phyloP scores from a whole-genome alignment of 192 early-diverging fungal species.

The Physocladia obscura region DNA sequence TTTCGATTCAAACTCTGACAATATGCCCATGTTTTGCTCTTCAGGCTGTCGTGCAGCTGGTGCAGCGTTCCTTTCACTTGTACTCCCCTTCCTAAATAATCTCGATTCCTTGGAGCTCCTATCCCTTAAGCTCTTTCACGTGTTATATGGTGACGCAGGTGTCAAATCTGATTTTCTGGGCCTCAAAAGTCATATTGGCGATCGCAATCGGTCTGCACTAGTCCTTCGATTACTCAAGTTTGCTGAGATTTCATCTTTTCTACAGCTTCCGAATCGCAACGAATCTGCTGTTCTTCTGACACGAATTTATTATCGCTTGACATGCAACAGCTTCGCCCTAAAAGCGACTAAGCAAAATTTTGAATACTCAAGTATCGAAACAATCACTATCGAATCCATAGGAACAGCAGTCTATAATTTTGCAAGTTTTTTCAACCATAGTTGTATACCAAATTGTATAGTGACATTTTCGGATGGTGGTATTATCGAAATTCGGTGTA shows the following conservation, averaged over 20 bases:
- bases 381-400: not conserved
- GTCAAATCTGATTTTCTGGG: not conserved
- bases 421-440: not conserved
- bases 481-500: not conserved
- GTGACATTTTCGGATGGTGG: not conserved
- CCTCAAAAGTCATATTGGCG: not conserved
- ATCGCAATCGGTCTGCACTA: not conserved
- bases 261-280: no score
- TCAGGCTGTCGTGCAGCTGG: no score
- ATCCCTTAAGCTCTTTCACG: not conserved
- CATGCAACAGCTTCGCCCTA: slow-evolving; percentile 8
- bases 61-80: no score
- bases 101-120: not conserved
- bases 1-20: no score
- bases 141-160: not conserved
- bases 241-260: no score
- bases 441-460: slow-evolving; percentile 1
- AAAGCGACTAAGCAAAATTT: not conserved
- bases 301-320: not conserved
- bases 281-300: not conserved
- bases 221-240: not conserved
- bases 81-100: no score
- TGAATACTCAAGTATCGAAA: not conserved
- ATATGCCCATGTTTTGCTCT: no score
- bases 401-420: not conserved